Conservation (phyloP, 1,284 basidiomycete species). For the Puccinia hordei region DNA sequence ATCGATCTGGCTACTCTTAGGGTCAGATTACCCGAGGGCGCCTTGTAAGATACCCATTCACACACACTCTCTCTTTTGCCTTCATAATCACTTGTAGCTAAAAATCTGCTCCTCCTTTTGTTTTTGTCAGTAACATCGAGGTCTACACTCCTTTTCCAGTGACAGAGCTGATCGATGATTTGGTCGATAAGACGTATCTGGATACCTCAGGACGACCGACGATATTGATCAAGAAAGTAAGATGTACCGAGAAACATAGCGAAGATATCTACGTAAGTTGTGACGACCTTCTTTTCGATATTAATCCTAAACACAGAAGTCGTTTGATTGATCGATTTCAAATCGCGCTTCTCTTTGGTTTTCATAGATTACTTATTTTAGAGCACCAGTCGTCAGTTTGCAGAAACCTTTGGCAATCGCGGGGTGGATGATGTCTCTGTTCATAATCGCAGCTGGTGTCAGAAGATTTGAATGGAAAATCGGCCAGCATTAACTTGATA, state of each 20-base stretch:
- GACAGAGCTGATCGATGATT: constrained; percentile 64
- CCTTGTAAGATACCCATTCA: constrained; percentile 67
- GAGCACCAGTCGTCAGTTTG: constrained; percentile 73
- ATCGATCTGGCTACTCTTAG: constrained; percentile 77
- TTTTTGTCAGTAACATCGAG: constrained; percentile 67
- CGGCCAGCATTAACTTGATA: constrained; percentile 18
- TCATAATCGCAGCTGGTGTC: constrained; percentile 59
- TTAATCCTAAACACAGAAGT: constrained; percentile 53
- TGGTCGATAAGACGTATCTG: constrained; percentile 80
- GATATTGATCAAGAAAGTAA: constrained; percentile 72
- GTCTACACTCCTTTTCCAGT: constrained; percentile 77
- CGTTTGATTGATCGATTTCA: constrained; percentile 55
- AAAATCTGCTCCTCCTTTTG: background rate
- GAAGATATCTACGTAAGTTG: constrained; percentile 64
- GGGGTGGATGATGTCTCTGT: constrained; percentile 55
- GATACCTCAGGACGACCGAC: constrained; percentile 87
- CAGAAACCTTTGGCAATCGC: constrained; percentile 79
- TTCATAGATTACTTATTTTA: constrained; percentile 80
- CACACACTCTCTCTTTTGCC: too few relatives aligned
- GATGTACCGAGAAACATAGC: constrained; percentile 77
- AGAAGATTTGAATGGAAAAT: constrained; percentile 56
- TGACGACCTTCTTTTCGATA: constrained; percentile 38
- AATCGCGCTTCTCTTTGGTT: background rate
- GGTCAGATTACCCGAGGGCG: constrained; percentile 89
- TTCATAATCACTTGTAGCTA: background rate